phyloP scores from a whole-genome alignment of 1,284 basidiomycete species.

The Anthracocystis walkeri region DNA sequence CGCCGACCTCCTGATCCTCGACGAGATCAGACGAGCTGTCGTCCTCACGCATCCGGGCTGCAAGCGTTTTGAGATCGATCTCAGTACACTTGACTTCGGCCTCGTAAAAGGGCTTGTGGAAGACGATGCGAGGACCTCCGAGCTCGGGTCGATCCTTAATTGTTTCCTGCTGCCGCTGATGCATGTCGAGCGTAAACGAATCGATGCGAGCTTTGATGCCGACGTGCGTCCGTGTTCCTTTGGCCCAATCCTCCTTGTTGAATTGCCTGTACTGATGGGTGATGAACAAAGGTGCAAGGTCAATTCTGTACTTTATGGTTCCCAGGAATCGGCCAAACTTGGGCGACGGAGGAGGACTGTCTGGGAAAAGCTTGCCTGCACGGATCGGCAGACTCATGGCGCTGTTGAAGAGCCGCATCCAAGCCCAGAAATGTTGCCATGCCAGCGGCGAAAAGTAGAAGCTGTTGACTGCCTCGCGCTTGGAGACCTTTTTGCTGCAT shows the following conservation, averaged over 20 bases:
- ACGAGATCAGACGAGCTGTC: constrained; percentile 43
- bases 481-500: constrained; percentile 18
- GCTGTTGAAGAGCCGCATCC: constrained; percentile 88
- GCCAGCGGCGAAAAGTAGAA: constrained; percentile 88
- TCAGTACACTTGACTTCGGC: constrained; percentile 85
- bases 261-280: constrained; percentile 89
- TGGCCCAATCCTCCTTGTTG: constrained; percentile 79
- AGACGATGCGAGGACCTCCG: constrained; percentile 70
- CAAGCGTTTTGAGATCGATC: constrained; percentile 82
- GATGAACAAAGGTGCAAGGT: constrained; percentile 82
- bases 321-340: constrained; percentile 90
- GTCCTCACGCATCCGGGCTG: constrained; percentile 76
- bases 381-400: constrained; percentile 85
- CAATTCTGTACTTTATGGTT: constrained; percentile 91
- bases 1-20: constrained; percentile 60
- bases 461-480: constrained; percentile 73
- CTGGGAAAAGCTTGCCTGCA: constrained; percentile 84
- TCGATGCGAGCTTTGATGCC: constrained; percentile 86
- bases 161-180: constrained; percentile 88
- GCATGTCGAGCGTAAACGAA: constrained; percentile 87
- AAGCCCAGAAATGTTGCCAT: constrained; percentile 91
- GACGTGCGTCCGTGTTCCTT: constrained; percentile 82
- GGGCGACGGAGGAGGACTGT: constrained; percentile 79
- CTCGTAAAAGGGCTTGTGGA: constrained; percentile 90
- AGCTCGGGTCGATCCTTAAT: constrained; percentile 70